Conservation (phyloP, 208 protist genomes). For the Strigomonas culicis region DNA sequence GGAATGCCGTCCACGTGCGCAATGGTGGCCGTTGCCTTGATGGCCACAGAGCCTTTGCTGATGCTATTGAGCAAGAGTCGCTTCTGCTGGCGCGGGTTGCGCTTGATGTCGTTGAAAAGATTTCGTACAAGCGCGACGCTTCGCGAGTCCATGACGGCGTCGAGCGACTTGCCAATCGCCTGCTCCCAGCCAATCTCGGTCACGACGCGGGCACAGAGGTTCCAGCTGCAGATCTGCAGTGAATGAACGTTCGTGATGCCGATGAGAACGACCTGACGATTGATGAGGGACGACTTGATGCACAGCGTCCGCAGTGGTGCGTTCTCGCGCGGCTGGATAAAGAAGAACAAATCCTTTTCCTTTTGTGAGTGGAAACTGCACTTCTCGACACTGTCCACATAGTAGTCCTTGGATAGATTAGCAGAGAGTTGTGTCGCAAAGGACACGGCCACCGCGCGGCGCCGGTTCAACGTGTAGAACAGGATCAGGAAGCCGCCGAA, state of each 20-base stretch:
- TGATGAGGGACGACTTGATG: conserved; percentile 15
- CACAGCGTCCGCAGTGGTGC: conserved; percentile 7
- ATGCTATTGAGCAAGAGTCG: conserved; percentile 28
- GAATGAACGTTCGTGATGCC: conserved; percentile 24
- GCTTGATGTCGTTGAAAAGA: conserved; percentile 21
- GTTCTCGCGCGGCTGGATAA: conserved; percentile 17
- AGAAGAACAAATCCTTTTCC: conserved; percentile 22
- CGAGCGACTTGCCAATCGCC: conserved; percentile 28
- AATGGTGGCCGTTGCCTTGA: conserved; percentile 24
- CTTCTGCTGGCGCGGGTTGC: conserved; percentile 15
- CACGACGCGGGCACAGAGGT: conserved; percentile 21
- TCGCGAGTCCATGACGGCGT: conserved; percentile 23
- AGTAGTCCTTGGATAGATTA: conserved; percentile 18
- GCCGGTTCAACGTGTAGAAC: conserved; percentile 22
- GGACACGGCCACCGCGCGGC: conserved; percentile 14
- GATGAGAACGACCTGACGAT: conserved; percentile 31
- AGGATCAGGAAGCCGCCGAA: conserved; percentile 25
- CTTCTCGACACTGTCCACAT: conserved; percentile 3
- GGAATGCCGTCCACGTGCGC: conserved; percentile 22
- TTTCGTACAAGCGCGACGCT: conserved; percentile 15
- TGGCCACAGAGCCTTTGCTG: conserved; percentile 18
- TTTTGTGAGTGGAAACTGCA: neutral
- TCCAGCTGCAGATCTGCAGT: conserved; percentile 35
- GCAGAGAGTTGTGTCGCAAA: conserved; percentile 19
- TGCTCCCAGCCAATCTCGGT: conserved; percentile 22